Evolutionary conservation across 1,284 basidiomycete genomes (phyloP).

Genomic region (Tilletiaria anomala): DNA sequence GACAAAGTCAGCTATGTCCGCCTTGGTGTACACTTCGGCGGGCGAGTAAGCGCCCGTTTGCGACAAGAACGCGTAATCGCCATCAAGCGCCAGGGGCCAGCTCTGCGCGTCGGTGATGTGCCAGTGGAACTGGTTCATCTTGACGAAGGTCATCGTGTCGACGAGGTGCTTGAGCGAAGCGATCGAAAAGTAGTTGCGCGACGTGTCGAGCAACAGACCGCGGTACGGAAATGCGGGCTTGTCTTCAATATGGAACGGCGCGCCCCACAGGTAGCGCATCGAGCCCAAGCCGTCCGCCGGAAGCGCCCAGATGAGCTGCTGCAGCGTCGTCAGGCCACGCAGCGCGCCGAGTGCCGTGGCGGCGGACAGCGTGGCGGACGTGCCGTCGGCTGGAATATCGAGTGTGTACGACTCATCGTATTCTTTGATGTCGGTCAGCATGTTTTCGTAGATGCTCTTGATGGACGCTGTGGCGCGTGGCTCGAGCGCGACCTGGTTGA

Average conservation of each 20-base stretch:
- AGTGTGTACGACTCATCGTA: constrained; percentile 58
- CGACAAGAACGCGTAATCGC: constrained; percentile 53
- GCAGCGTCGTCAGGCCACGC: constrained; percentile 67
- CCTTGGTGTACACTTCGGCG: constrained; percentile 48
- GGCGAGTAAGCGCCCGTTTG: constrained; percentile 56
- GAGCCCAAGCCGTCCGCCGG: constrained; percentile 41
- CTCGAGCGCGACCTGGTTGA: constrained; percentile 2
- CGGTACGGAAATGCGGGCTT: constrained; percentile 44
- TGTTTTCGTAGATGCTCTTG: constrained; percentile 45
- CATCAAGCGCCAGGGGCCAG: constrained; percentile 52
- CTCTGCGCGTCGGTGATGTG: constrained; percentile 51
- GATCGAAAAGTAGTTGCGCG: constrained; percentile 49
- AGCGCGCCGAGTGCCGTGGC: constrained; percentile 61
- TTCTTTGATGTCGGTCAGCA: constrained; percentile 46
- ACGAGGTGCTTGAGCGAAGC: constrained; percentile 56
- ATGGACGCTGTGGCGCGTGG: background rate
- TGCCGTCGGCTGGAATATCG: constrained; percentile 51
- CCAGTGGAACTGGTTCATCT: constrained; percentile 62
- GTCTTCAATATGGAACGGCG: constrained; percentile 41
- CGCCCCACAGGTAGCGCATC: constrained; percentile 44
- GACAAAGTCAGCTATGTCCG: constrained; percentile 53
- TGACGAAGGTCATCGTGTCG: constrained; percentile 73
- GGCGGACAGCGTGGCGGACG: constrained; percentile 51
- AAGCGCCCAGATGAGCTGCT: constrained; percentile 49
- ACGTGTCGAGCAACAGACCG: constrained; percentile 67